A percentile compares a stretch with the other conserved stretches of the same genome.
Conservation (phyloP, 1,284 basidiomycete species). For the Irpex sp. region DNA sequence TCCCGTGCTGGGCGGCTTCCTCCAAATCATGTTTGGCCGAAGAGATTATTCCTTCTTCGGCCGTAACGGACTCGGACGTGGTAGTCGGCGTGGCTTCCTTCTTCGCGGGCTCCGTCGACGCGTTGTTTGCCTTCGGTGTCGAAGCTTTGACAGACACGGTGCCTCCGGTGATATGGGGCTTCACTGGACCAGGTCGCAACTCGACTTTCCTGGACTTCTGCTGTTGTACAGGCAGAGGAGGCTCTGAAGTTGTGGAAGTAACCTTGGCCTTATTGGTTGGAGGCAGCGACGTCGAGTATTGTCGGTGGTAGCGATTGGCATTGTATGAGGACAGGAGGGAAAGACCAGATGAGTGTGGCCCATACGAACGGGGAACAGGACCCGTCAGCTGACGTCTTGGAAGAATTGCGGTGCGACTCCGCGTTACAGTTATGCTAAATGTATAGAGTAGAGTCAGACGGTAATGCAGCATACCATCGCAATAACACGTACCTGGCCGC, state of each 20-base stretch:
- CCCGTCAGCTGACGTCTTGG: not conserved
- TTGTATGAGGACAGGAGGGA: not conserved
- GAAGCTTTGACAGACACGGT: not conserved
- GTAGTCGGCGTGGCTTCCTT: not conserved
- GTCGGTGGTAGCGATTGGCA: not conserved
- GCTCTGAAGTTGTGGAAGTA: conserved; percentile 12
- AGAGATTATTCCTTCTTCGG: conserved; percentile 31
- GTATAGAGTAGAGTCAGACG: not conserved
- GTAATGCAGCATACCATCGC: not conserved
- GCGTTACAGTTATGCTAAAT: conserved; percentile 8
- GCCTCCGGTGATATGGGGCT: conserved; percentile 31
- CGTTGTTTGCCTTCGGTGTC: not conserved
- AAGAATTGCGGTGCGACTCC: conserved; percentile 2
- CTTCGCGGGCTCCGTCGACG: not conserved
- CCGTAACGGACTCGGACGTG: not conserved
- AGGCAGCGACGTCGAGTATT: conserved; percentile 18
- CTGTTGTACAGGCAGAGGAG: conserved; percentile 13
- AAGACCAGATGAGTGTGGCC: conserved; percentile 3
- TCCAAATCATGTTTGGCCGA: conserved; percentile 58
- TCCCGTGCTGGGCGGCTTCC: conserved; percentile 63
- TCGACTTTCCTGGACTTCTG: conserved; percentile 54
- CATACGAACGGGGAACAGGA: not conserved
- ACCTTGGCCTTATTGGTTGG: conserved; percentile 26
- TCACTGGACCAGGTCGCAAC: conserved; percentile 62
- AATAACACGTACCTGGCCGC: conserved; percentile 25